Evolutionary conservation across 164 flowering plant genomes (phyloP), one percentile per base, ranked within the genome.

Genomic region (Akebia trifoliata): DNA sequence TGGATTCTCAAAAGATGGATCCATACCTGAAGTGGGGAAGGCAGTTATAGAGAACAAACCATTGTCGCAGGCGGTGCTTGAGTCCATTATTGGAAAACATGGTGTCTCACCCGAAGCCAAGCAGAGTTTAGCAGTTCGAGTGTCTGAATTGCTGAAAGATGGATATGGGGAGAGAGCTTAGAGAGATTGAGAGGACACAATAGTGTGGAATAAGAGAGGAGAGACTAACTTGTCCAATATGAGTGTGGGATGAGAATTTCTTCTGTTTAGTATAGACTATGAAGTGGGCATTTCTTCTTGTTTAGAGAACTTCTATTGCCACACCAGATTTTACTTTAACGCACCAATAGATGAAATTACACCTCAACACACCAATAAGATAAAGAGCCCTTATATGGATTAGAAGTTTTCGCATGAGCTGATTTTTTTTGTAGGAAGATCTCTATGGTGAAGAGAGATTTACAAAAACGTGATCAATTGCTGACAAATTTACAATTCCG

Each of bases 31-130:
- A 73, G 61, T 7, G 0, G 78, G 67, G 21, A 69, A 50, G 1
- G 77, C 69, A 0, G 83, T 80, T 43, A 81, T 91, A 54, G 83
- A 81, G 59, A 88, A 80, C 75, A 81, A 75, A 48, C 73, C 70
- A 20, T 58, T 91, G 24, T 45, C 86, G 0, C 81, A 76, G 64
- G 74, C 90, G 2, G 67, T 88, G 9, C 65, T 91, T 44, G 90
- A 81, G 61, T 84, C 96, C 0, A 86, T 91, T 11, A 78, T 86
- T 8, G 95, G 95, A 2, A 66, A 81, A 68, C 60, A 88, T 18
- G 91, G 86, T 8, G 87, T 85, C 22, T 83, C 91, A 17, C 89
- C 89, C 1, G 75, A 32, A 20, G 78, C 87, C 17, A 87, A 63
- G 59, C 48, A 24, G 50, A 70, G 73, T 34, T 52, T 87, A 48